A percentile compares a stretch with the other conserved stretches of the same genome.
These are phyloP conservation scores for Eucalyptus leucophloia DNA, from an alignment of 345 rosid species.

Conservation along the genomic window DNA sequence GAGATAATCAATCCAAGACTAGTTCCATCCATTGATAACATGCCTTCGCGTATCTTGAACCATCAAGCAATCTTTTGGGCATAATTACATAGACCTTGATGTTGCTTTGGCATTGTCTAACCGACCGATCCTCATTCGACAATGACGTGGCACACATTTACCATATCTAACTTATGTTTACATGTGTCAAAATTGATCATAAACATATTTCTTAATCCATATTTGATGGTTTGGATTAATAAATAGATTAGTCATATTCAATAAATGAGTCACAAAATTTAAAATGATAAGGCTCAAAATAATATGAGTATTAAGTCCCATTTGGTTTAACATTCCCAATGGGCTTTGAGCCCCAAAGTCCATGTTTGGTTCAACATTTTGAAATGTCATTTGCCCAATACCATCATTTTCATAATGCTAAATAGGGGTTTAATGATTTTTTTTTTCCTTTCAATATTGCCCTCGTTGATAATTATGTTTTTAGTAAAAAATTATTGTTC, in stretches of 20 bases:
- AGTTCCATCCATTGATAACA: background rate
- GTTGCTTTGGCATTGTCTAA: background rate
- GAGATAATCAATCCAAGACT: background rate
- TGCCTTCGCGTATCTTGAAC: background rate
- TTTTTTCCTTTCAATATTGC: too few relatives aligned
- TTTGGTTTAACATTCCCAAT: fast-evolving
- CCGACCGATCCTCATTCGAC: background rate
- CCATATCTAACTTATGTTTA: background rate
- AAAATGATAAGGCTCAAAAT: background rate
- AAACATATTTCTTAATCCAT: background rate
- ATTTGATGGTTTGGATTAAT: too few relatives aligned
- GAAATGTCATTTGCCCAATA: too few relatives aligned
- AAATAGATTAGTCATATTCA: too few relatives aligned
- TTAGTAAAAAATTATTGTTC: too few relatives aligned
- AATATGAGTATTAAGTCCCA: too few relatives aligned
- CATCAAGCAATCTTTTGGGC: slow-evolving; percentile 5
- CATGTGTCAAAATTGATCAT: background rate
- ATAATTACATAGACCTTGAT: background rate
- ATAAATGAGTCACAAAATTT: background rate
- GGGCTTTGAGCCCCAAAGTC: too few relatives aligned
- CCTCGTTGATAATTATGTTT: too few relatives aligned
- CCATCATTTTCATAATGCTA: too few relatives aligned
- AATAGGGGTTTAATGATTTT: too few relatives aligned
- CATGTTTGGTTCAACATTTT: too few relatives aligned
- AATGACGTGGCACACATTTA: background rate